phyloP scores from a whole-genome alignment of 805 yeast genomes.

The Starmerella bacillaris region DNA sequence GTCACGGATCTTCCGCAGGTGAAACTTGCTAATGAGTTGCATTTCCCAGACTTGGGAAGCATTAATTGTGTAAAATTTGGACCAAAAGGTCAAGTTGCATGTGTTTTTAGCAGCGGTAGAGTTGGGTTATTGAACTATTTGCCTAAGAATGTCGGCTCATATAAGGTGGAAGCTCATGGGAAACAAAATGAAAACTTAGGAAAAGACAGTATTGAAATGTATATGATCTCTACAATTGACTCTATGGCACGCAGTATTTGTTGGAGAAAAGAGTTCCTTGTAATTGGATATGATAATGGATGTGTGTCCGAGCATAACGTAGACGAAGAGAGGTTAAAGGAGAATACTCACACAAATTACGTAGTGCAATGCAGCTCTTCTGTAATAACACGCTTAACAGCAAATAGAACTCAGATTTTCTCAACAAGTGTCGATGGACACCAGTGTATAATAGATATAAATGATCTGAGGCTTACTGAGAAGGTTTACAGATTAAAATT shows the following conservation, averaged over 20 bases:
- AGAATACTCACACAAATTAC: neutral
- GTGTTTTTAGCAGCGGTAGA: slow-evolving; percentile 40
- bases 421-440: slow-evolving; percentile 30
- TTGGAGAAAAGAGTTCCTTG: slow-evolving; percentile 29
- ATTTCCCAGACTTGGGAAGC: no score
- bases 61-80: slow-evolving; percentile 15
- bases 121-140: no score
- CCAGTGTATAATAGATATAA: slow-evolving; percentile 23
- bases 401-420: slow-evolving; percentile 15
- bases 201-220: no score
- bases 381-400: neutral
- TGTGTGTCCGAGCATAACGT: slow-evolving; percentile 33
- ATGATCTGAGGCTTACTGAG: slow-evolving; percentile 15
- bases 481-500: slow-evolving; percentile 6
- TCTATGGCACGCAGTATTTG: slow-evolving; percentile 27
- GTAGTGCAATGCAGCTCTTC: neutral
- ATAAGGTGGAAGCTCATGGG: no score
- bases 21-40: no score
- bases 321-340: no score
- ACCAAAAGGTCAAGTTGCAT: slow-evolving; percentile 29
- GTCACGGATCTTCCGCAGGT: no score
- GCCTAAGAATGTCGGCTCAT: no score
- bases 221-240: slow-evolving; percentile 29
- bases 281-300: slow-evolving; percentile 46
- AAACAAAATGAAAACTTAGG: no score